phyloP scores from a whole-genome alignment of 768 basidiomycete genomes.

The Leccinum uliginosum region DNA sequence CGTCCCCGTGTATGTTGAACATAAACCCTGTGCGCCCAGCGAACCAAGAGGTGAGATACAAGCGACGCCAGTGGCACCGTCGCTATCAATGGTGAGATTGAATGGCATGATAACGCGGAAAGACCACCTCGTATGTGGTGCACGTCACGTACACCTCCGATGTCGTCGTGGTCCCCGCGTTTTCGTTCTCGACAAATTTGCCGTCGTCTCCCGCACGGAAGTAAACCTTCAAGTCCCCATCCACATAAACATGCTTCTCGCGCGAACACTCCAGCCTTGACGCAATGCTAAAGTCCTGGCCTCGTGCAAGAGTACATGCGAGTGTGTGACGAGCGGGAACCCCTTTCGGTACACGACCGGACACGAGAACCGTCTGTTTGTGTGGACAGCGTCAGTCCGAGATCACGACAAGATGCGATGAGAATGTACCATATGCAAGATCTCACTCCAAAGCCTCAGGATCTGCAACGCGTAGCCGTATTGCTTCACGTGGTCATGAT shows the following conservation, averaged over 20 bases:
- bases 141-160: constrained; percentile 51
- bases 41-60: constrained; percentile 39
- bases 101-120: constrained; percentile 63
- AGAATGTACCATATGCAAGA: too few species aligned
- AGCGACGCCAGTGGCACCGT: constrained; percentile 51
- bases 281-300: constrained; percentile 42
- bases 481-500: too few species aligned
- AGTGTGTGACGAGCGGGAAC: constrained; percentile 32
- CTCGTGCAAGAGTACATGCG: constrained; percentile 35
- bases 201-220: constrained; percentile 25
- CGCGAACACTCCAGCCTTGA: constrained; percentile 34
- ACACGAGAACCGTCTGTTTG: too few species aligned
- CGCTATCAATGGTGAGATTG: constrained; percentile 42
- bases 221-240: constrained; percentile 44
- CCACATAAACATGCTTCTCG: constrained; percentile 39
- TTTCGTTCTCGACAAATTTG: constrained; percentile 38
- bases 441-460: too few species aligned
- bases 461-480: too few species aligned
- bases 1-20: constrained; percentile 49
- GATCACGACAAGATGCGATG: too few species aligned
- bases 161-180: neutral
- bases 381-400: too few species aligned
- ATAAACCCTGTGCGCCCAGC: constrained; percentile 55
- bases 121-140: constrained; percentile 61
- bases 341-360: constrained; percentile 47